Conservation (phyloP, 805 yeast genomes). For the Saccharomycopsis schoenii region DNA sequence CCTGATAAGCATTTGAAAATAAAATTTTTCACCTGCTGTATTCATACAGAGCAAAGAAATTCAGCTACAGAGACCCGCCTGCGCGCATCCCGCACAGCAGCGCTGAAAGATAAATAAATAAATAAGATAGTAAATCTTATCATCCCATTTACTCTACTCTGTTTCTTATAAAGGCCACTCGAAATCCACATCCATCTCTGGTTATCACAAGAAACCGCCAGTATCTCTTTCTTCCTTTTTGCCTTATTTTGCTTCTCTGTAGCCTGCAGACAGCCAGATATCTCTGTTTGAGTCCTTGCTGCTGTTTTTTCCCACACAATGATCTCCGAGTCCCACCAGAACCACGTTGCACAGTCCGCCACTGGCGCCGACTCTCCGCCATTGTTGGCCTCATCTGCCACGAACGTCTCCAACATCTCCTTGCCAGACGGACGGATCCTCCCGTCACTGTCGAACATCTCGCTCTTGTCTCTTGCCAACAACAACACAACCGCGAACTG, state of each 20-base stretch:
- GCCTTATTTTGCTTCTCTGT: too few species aligned
- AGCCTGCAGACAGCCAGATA: too few species aligned
- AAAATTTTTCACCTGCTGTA: background rate
- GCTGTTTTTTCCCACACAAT: too few species aligned
- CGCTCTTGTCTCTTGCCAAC: constrained; percentile 12
- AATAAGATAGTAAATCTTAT: background rate
- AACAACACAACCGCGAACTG: background rate
- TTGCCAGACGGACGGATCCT: constrained; percentile 13
- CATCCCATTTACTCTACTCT: background rate
- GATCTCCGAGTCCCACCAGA: background rate
- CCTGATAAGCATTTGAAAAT: background rate
- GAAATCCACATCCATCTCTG: background rate
- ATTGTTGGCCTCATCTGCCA: constrained; percentile 16
- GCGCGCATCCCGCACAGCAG: background rate
- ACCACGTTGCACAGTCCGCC: background rate
- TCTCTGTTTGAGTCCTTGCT: too few species aligned
- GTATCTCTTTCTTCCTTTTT: too few species aligned
- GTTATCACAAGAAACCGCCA: background rate
- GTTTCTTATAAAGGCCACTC: background rate
- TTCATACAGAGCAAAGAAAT: background rate
- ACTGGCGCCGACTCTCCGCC: constrained; percentile 11
- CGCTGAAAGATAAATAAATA: too few species aligned
- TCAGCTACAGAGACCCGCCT: background rate
- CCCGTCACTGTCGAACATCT: constrained; percentile 17
- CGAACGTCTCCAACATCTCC: constrained; percentile 6